A percentile compares a stretch with the other conserved stretches of the same genome.
Evolutionary conservation across 139 green algal genomes (phyloP).

Genomic region (Micromonas pusilla): DNA sequence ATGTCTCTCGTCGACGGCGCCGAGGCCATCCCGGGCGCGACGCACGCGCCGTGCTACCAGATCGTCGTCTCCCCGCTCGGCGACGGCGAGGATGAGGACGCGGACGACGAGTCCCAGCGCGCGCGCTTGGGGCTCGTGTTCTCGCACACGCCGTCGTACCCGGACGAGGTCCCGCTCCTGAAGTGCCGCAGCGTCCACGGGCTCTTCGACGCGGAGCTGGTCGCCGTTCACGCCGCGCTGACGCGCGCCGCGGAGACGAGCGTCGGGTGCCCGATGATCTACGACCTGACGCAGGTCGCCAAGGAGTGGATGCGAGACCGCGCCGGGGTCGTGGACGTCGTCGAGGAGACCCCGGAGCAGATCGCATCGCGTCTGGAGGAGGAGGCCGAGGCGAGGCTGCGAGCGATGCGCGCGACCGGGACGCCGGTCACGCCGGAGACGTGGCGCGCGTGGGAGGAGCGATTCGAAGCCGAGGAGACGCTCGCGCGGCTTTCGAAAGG

Average conservation of each 20-base stretch:
- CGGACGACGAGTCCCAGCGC: background rate
- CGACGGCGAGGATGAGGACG: conserved; percentile 31
- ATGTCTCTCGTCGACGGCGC: background rate
- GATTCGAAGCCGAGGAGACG: conserved; percentile 26
- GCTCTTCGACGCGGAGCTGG: background rate
- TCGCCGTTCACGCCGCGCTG: background rate
- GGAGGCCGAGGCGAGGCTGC: conserved; percentile 16
- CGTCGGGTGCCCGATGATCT: conserved; percentile 17
- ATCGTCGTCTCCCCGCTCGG: conserved; percentile 31
- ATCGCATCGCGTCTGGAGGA: conserved; percentile 5
- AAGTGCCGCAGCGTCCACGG: conserved; percentile 1
- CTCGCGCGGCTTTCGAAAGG: conserved; percentile 15
- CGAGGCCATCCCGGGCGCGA: background rate
- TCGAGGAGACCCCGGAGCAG: conserved; percentile 7
- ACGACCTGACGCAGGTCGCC: background rate
- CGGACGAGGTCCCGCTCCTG: conserved; percentile 30
- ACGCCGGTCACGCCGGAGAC: conserved; percentile 30
- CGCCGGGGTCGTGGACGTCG: background rate
- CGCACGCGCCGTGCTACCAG: background rate
- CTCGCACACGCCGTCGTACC: conserved; percentile 31
- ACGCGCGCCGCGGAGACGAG: background rate
- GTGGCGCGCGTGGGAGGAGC: conserved; percentile 18
- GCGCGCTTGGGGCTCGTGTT: conserved; percentile 24
- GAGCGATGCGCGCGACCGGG: conserved; percentile 11
- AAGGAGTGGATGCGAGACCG: conserved; percentile 19